Base-by-base conservation (phyloP, 2,329 filamentous ascomycete genomes). In the Monosporascus ibericus region DNA sequence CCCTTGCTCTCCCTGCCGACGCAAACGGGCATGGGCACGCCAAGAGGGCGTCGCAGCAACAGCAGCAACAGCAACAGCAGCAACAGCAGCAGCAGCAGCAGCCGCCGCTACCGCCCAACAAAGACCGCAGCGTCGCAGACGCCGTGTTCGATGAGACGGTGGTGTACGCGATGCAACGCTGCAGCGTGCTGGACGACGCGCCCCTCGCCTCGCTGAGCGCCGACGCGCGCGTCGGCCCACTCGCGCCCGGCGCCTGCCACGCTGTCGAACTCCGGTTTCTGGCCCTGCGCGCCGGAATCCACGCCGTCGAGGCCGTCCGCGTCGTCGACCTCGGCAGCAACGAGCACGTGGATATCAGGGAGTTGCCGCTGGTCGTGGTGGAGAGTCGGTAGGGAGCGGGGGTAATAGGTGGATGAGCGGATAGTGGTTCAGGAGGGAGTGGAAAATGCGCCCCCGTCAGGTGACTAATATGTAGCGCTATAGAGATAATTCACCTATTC, bases 131-230 rank as follows among this genome's bases (percentile, higher is more conserved):
- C 63, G 65, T 81, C 48, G 85, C 86, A 6, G 82, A 86, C 58
- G 86, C 86, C 1, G 80, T 90, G 25, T 70, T 88, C 5, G 87
- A 91, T 60, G 86, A 89, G 55, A 86, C 84, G 52, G 75, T 87
- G 30, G 75, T 90, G 37, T 84, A 89, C 64, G 85, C 84, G 18
- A 81, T 87, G 73, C 87, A 90, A 65, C 82, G 81, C 64, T 83
- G 78, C 63, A 82, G 83, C 18, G 72, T 78, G 25, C 72, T 84
- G 25, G 86, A 88, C 53, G 72, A 77, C 9, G 79, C 84, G 2
- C 86, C 90, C 58, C 71, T 92, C 34, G 75, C 90, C n/a, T 90
- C 86, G 62, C 72, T 92, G 48, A 90, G 84, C 53, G 85, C 87
- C 4, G 88, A 92, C 67, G 81, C 86, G 24, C 77, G 87, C 34